Base-by-base conservation (phyloP, 2,329 filamentous ascomycete genomes). In the Colletotrichum phormii region DNA sequence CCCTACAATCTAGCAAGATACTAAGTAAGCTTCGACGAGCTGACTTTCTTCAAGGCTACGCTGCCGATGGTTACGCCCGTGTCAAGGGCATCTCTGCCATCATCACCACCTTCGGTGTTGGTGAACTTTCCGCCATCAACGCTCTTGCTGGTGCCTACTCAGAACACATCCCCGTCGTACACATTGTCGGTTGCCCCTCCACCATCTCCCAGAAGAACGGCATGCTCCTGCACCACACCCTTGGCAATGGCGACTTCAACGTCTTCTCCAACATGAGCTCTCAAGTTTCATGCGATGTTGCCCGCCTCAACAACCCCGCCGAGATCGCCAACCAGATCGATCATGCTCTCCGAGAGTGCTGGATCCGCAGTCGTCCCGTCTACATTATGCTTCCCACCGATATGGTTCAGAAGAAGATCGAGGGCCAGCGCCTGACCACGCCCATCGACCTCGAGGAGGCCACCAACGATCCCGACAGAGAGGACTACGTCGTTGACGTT, bases 311-410 rank as follows among this genome's bases (percentile, higher is more conserved):
- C 79, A 88, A 94, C 75, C 90, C 92, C 1, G 82, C 87, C 71
- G 92, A 94, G 75, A 93, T 93, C 54, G 91, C 94, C 11, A 85
- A 86, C 15, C 89, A 95, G 78, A 95, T 97, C 76, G 95, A 97
- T 80, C 88, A 94, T 77, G 90, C 93, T 4, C 87, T 97, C 33
- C 89, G 89, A 37, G 88, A 95, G 82, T 97, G 94, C 80, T 94
- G 90, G 84, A 82, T 94, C 57, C 86, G 89, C 69, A 94, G 92
- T 73, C 89, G 93, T 24, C 95, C 95, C 3, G 93, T 97, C 62
- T 97, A 97, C 82, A 91, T 97, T 77, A 92, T 92, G 79, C 86
- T 97, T 9, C 94, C 95, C 2, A 94, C 93, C 18, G 94, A 97
- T 79, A 93, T 97, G 87, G 91, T 94, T 11, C 85, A 91, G 76